Evolutionary conservation across 768 basidiomycete species (phyloP).

Genomic region (Lactarius evosmus): DNA sequence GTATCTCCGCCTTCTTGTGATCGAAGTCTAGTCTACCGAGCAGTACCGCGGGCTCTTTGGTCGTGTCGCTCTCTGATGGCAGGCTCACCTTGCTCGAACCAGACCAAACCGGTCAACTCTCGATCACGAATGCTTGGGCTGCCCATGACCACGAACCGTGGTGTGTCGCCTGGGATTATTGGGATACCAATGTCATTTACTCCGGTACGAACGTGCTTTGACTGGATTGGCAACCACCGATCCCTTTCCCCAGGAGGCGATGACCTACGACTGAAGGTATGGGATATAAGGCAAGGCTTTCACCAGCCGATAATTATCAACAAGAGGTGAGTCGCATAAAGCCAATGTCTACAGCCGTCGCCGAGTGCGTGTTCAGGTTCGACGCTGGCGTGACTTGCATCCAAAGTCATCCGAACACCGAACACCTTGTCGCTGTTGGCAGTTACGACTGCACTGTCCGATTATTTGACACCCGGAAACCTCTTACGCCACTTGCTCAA

Average conservation of each 20-base stretch:
- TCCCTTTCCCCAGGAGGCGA: conserved; percentile 72
- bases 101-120: conserved; percentile 44
- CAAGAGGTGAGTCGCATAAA: conserved; percentile 47
- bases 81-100: conserved; percentile 58
- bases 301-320: conserved; percentile 63
- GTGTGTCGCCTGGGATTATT: conserved; percentile 89
- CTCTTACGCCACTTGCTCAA: conserved; percentile 50
- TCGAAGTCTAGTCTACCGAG: conserved; percentile 1
- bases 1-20: neutral
- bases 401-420: conserved; percentile 74
- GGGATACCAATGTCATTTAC: conserved; percentile 76
- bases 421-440: conserved; percentile 86
- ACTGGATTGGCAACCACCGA: conserved; percentile 2
- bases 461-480: conserved; percentile 79
- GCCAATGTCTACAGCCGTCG: neutral
- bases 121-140: conserved; percentile 60
- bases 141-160: conserved; percentile 95
- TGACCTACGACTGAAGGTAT: conserved; percentile 83
- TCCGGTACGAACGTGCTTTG: conserved; percentile 53
- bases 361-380: conserved; percentile 51
- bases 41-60: conserved; percentile 55
- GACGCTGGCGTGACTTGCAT: conserved; percentile 91
- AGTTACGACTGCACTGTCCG: conserved; percentile 84
- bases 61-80: conserved; percentile 84
- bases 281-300: conserved; percentile 78